Base-by-base conservation (phyloP, 768 basidiomycete species). In the Hygrocybe punicea region DNA sequence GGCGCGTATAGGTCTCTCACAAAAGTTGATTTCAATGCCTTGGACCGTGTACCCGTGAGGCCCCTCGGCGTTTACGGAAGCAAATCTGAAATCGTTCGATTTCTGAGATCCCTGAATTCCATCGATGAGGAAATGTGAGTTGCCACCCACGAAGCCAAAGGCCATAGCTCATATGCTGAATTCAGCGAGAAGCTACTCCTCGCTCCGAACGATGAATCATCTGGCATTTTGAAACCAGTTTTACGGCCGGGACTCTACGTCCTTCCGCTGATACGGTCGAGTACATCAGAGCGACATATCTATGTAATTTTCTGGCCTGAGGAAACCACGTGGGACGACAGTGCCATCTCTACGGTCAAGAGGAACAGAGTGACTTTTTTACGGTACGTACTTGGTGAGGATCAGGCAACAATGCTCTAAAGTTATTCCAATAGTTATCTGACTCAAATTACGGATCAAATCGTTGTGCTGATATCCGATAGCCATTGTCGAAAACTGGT, bases 301-400 rank as follows among this genome's bases (percentile, higher is more conserved):
- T 82, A 81, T 50, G 73, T 82, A 10, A 60, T 86, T 7, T 85
- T 81, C 56, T 86, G 85, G 84, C 84, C 84, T 0, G 82, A 86
- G 55, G 73, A 80, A 23, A 74, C 68, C 0, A 84, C 84, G 0
- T 85, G 84, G 84, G 64, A 78, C 34, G 82, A 84, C 62, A 67
- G 71, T 11, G 76, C 81, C 0, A 34, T 68, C 6, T 69, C 75
- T 1, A 69, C 81, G 3, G 74, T 81, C 47, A 63, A 71, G 33
- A 74, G 78, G 2, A 85, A 84, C 67, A 73, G 84, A 9, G 70
- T 79, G 2, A 82, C 83, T 0, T 86, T 85, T 60, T 84, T 85
- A 81, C 69, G 84, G 84, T 82, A 66, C 36, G 67, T 29, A 8
- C 55, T 6, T 45, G 16, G 7, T 25, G 10, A 19, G 17, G 44